Evolutionary conservation across 192 early-diverging fungal species (phyloP).

Genomic region (Chytriomyces sp.): DNA sequence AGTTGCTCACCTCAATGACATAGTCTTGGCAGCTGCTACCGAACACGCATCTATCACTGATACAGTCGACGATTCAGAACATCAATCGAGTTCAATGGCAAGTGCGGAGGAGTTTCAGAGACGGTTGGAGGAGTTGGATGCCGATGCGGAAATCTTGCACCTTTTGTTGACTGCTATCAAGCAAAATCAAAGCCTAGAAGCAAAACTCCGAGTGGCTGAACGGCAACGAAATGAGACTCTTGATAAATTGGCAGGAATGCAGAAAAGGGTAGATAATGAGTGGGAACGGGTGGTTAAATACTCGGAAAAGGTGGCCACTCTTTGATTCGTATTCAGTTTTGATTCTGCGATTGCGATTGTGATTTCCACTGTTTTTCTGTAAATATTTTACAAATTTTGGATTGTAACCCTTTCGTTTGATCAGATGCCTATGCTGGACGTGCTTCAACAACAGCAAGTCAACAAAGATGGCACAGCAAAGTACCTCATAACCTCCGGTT

Average conservation of each 20-base stretch:
- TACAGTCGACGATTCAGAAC: neutral
- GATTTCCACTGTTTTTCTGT: no score
- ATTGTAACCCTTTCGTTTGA: no score
- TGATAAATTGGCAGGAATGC: neutral
- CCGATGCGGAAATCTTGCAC: conserved; percentile 6
- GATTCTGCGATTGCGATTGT: no score
- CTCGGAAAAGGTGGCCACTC: conserved; percentile 6
- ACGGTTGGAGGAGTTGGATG: neutral
- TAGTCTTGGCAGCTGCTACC: neutral
- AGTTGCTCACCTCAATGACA: neutral
- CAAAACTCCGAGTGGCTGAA: neutral
- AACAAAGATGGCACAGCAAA: no score
- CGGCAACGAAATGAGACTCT: neutral
- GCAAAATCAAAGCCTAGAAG: conserved; percentile 6
- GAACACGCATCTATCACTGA: neutral
- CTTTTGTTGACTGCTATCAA: neutral
- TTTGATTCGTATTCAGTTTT: no score
- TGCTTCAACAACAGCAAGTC: no score
- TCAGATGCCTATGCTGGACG: no score
- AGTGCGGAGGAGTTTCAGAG: neutral
- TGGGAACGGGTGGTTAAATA: neutral
- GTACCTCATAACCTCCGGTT: no score
- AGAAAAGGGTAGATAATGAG: neutral
- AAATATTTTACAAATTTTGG: no score
- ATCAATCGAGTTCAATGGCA: neutral